phyloP scores from a whole-genome alignment of 495 filamentous ascomycete species.

The Lophiostoma macrostomum region DNA sequence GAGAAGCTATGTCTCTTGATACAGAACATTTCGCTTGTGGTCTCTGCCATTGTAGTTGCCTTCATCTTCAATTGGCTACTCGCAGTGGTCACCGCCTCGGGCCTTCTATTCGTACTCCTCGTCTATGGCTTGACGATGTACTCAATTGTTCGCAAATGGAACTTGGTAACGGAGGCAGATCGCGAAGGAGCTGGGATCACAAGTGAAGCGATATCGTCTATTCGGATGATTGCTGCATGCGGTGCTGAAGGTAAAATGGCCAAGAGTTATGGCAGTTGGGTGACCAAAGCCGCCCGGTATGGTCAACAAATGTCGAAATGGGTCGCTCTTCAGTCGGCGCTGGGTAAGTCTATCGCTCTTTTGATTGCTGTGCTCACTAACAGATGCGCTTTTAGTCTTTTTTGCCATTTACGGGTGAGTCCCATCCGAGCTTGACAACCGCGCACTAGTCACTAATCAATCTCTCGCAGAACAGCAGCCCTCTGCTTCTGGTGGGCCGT shows the following conservation, averaged over 20 bases:
- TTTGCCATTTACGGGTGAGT: too few relatives aligned
- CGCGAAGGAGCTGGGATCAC: background rate
- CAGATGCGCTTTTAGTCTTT: background rate
- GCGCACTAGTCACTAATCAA: too few relatives aligned
- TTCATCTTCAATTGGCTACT: slow-evolving; percentile 10
- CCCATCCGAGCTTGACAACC: too few relatives aligned
- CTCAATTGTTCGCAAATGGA: background rate
- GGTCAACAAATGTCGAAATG: background rate
- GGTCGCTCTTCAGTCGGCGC: background rate
- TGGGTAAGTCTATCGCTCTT: too few relatives aligned
- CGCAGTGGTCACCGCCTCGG: background rate
- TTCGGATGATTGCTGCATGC: slow-evolving; percentile 4
- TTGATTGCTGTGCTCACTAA: too few relatives aligned
- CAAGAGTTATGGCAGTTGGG: background rate
- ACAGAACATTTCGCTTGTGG: background rate
- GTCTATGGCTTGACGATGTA: background rate
- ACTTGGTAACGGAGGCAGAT: background rate
- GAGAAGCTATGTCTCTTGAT: background rate
- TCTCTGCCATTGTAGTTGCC: background rate
- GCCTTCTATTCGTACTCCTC: slow-evolving; percentile 1
- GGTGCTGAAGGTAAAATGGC: slow-evolving; percentile 5
- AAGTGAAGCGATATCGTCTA: background rate
- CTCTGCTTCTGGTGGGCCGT: slow-evolving; percentile 1
- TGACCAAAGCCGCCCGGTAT: background rate
- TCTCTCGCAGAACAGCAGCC: background rate